Conservation (phyloP, 2,329 filamentous ascomycete genomes). For the Microdochium bolleyi region DNA sequence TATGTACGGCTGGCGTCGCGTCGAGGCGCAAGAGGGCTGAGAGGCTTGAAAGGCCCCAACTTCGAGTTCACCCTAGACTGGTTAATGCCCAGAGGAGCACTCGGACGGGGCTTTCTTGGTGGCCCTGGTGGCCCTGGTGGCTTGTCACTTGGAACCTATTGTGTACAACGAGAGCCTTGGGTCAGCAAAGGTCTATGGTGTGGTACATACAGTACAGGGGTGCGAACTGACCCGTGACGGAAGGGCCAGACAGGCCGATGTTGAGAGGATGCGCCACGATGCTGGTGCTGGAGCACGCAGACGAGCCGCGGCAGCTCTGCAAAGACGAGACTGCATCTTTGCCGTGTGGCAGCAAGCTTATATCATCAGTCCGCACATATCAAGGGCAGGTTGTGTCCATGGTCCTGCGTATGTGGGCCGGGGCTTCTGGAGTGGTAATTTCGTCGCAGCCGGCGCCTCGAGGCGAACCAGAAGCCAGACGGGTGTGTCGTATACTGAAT, state of each 20-base stretch:
- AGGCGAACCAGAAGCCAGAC: too few relatives aligned
- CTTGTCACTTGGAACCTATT: too few relatives aligned
- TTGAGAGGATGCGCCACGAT: slow-evolving; percentile 10
- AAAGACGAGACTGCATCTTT: not conserved
- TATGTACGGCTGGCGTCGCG: slow-evolving; percentile 9
- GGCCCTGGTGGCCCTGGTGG: too few relatives aligned
- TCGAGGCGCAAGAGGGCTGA: not conserved
- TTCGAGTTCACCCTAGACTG: not conserved
- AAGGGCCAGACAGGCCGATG: slow-evolving; percentile 6
- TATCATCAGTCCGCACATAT: not conserved
- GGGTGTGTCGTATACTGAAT: too few relatives aligned
- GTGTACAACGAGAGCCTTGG: too few relatives aligned
- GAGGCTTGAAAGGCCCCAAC: not conserved
- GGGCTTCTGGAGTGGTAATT: too few relatives aligned
- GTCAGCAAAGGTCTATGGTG: too few relatives aligned
- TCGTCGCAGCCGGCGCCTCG: too few relatives aligned
- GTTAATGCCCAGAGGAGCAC: too few relatives aligned
- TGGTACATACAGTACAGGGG: too few relatives aligned
- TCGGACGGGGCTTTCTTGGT: too few relatives aligned
- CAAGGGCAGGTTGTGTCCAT: not conserved
- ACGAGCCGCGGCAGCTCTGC: not conserved
- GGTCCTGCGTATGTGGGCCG: not conserved
- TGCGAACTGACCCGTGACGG: too few relatives aligned
- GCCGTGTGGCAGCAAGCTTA: not conserved
- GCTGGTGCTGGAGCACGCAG: not conserved